Conservation (phyloP, 495 filamentous ascomycete genomes). For the Aspergillus asperescens region DNA sequence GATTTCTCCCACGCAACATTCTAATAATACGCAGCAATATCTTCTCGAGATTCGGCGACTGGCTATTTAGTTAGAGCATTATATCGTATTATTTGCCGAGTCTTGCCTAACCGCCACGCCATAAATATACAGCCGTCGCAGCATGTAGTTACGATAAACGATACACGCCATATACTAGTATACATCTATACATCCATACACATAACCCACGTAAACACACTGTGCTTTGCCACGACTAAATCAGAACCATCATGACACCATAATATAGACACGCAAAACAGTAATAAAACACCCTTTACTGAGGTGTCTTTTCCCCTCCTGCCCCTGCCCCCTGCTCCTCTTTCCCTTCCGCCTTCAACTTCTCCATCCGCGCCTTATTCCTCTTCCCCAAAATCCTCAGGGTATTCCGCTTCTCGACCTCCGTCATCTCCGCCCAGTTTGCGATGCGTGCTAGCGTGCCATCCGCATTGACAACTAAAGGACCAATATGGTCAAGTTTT, state of each 20-base stretch:
- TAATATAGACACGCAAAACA: not conserved
- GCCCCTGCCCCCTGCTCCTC: not conserved
- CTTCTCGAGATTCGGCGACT: slow-evolving; percentile 24
- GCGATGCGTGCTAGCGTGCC: slow-evolving; percentile 58
- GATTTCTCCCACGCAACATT: not conserved
- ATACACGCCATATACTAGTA: not conserved
- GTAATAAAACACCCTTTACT: too few relatives aligned
- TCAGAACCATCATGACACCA: not conserved
- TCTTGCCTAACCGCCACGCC: too few relatives aligned
- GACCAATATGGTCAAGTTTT: slow-evolving; percentile 55
- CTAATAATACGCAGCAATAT: slow-evolving; percentile 18
- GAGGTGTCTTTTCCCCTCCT: too few relatives aligned
- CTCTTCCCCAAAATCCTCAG: slow-evolving; percentile 57
- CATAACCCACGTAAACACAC: not conserved
- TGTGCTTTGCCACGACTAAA: not conserved
- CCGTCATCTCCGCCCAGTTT: slow-evolving; percentile 65
- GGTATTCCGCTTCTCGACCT: slow-evolving; percentile 56
- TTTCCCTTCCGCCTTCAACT: slow-evolving; percentile 32
- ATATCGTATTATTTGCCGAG: too few relatives aligned
- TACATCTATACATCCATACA: not conserved
- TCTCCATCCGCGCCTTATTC: slow-evolving; percentile 56
- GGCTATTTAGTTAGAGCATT: slow-evolving; percentile 15
- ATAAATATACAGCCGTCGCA: not conserved
- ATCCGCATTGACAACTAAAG: slow-evolving; percentile 63
- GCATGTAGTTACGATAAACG: slow-evolving; percentile 1